These are phyloP conservation scores for Fraxinus anomala DNA, from an alignment of 257 asterid genomes.

Conservation along the genomic window DNA sequence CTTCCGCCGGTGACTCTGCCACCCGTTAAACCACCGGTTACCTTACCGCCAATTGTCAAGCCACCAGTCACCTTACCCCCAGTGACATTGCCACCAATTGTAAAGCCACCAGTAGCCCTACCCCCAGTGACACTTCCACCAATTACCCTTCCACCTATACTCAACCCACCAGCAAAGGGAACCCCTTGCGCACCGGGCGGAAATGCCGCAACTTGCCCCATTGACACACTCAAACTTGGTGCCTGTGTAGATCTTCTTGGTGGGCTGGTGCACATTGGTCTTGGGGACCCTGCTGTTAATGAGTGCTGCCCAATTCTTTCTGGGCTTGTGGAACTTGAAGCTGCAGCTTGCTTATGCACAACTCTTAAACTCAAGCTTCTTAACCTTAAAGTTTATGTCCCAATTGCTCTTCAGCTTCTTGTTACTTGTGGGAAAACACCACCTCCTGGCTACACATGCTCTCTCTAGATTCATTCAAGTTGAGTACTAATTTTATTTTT, in stretches of 20 bases:
- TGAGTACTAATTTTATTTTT: conserved; percentile 3
- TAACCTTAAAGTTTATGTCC: conserved; percentile 56
- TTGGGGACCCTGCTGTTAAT: conserved; percentile 73
- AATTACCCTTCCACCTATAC: conserved; percentile 12
- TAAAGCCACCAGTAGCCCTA: conserved; percentile 24
- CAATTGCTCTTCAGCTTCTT: conserved; percentile 74
- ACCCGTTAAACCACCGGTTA: not conserved
- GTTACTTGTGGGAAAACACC: conserved; percentile 77
- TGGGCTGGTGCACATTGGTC: conserved; percentile 64
- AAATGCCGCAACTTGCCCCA: conserved; percentile 54
- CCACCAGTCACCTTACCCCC: conserved; percentile 23
- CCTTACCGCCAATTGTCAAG: conserved; percentile 24
- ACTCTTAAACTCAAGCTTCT: conserved; percentile 67
- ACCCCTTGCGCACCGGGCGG: too few relatives aligned
- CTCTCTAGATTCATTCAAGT: conserved; percentile 40
- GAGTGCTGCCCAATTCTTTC: conserved; percentile 72
- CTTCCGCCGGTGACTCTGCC: not conserved
- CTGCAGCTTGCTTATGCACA: conserved; percentile 82
- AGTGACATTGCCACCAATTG: not conserved
- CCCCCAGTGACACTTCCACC: conserved; percentile 11
- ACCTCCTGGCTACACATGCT: conserved; percentile 90
- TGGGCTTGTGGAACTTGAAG: conserved; percentile 68
- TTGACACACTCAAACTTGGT: conserved; percentile 70
- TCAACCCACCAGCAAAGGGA: conserved; percentile 29
- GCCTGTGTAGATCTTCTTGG: conserved; percentile 86